phyloP scores from a whole-genome alignment of 1,284 basidiomycete species.

The Leccinum subrobustum region DNA sequence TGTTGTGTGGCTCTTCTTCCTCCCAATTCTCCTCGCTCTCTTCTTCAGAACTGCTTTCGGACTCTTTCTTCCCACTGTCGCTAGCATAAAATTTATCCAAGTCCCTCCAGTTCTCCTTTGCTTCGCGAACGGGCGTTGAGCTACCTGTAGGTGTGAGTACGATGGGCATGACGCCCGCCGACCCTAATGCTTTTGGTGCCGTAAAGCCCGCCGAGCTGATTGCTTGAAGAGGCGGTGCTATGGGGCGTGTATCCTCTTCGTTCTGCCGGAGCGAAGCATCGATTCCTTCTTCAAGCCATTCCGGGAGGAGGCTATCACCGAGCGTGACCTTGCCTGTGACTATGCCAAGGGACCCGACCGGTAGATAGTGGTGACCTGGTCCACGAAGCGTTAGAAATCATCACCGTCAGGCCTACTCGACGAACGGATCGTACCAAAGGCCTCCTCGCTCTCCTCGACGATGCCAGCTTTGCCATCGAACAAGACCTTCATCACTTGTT shows the following conservation, averaged over 20 bases:
- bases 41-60: slow-evolving; percentile 23
- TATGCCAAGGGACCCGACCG: slow-evolving; percentile 56
- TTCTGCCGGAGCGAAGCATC: slow-evolving; percentile 54
- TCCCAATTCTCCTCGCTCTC: slow-evolving; percentile 32
- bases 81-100: slow-evolving; percentile 70
- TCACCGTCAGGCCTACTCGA: neutral
- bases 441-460: slow-evolving; percentile 36
- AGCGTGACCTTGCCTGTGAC: slow-evolving; percentile 53
- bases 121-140: slow-evolving; percentile 42
- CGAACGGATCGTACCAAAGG: slow-evolving; percentile 20
- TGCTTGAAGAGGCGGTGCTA: slow-evolving; percentile 35
- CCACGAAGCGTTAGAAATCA: slow-evolving; percentile 1
- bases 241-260: slow-evolving; percentile 51
- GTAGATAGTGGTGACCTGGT: slow-evolving; percentile 40
- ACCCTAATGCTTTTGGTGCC: slow-evolving; percentile 15
- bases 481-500: slow-evolving; percentile 78
- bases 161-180: slow-evolving; percentile 37
- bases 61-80: slow-evolving; percentile 27
- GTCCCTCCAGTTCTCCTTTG: slow-evolving; percentile 53
- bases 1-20: slow-evolving; percentile 36
- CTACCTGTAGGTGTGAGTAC: slow-evolving; percentile 51
- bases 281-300: slow-evolving; percentile 63
- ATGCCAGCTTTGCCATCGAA: slow-evolving; percentile 68
- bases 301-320: slow-evolving; percentile 46
- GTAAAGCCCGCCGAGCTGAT: slow-evolving; percentile 38